Base-by-base conservation (phyloP, 805 yeast genomes). In the Ogataea kodamae region DNA sequence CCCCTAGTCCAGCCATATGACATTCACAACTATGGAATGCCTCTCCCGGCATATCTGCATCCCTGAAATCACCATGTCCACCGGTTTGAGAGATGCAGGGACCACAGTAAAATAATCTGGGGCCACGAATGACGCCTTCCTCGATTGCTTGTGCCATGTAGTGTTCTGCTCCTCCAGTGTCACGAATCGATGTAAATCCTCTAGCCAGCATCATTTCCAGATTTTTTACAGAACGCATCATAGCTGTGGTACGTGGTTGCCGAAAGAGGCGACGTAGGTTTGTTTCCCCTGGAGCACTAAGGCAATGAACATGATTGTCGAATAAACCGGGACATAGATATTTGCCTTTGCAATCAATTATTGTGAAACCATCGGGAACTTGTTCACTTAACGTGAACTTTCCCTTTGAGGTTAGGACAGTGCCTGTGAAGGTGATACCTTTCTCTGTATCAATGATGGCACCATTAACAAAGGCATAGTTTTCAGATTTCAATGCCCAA, bases 21-120 rank as follows among this genome's bases (percentile, higher is more conserved):
- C 58, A 54, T 9, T 29, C 37, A 27, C 59, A 54, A 27, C 52
- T 43, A 22, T 47, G 54, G 20, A 42, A 42, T 1, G 51, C 45
- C n/a, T 45, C 48, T 12, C 42, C 47, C 10, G 55, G 54, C 18
- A 51, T 28, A 12, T 44, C 51, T 6, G 25, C 42, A 18, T 44
- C 45, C 22, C 54, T 33, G 37, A 48, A 25, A 33, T 54, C 57
- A 9, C 49, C 56, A 42, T 53, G 59, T 2, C 58, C 59, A 15
- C 57, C 59, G 4, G 59, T 54, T 34, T 54, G 58, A 17, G 56
- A 48, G 12, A 54, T 37, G 10, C 55, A 54, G 16, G 37, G 40
- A 4, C 57, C 59, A 17, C 52, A 42, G 22, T 45, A 41, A 17
- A 54, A 42, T 8, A 50, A 23, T 26, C 57, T 39, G 3, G 59